phyloP scores from a whole-genome alignment of 1,284 basidiomycete species.

The Laetiporus sulphureus region DNA sequence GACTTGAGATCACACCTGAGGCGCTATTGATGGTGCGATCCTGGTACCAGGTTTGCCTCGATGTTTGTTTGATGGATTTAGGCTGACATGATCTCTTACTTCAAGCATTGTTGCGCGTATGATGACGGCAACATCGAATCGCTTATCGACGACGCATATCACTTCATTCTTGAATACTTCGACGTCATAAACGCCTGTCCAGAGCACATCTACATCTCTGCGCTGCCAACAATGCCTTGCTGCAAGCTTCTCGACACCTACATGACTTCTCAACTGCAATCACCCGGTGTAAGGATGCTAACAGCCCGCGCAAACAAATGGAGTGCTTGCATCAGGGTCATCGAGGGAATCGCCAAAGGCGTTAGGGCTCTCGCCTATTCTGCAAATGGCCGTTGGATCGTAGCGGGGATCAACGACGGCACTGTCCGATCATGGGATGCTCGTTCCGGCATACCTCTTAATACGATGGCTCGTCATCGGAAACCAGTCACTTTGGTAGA shows the following conservation, averaged over 20 bases:
- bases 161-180: slow-evolving; percentile 6
- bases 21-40: not conserved
- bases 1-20: not conserved
- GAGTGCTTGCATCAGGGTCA: not conserved
- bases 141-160: slow-evolving; percentile 4
- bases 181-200: not conserved
- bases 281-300: not conserved
- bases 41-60: not conserved
- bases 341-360: not conserved
- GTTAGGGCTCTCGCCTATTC: not conserved
- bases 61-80: too few species aligned
- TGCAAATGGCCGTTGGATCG: not conserved
- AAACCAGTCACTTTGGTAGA: not conserved
- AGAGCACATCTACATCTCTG: slow-evolving; percentile 5
- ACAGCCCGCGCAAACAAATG: not conserved
- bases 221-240: not conserved
- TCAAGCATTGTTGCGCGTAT: too few species aligned
- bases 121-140: not conserved
- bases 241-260: slow-evolving; percentile 1
- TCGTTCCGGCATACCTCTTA: not conserved
- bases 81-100: not conserved
- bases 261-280: not conserved
- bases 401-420: not conserved
- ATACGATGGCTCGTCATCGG: not conserved
- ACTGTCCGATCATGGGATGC: not conserved